Evolutionary conservation across 2,329 filamentous ascomycete species (phyloP), one percentile per base, ranked within the genome.

Genomic region (Trichoderma guizhouense): DNA sequence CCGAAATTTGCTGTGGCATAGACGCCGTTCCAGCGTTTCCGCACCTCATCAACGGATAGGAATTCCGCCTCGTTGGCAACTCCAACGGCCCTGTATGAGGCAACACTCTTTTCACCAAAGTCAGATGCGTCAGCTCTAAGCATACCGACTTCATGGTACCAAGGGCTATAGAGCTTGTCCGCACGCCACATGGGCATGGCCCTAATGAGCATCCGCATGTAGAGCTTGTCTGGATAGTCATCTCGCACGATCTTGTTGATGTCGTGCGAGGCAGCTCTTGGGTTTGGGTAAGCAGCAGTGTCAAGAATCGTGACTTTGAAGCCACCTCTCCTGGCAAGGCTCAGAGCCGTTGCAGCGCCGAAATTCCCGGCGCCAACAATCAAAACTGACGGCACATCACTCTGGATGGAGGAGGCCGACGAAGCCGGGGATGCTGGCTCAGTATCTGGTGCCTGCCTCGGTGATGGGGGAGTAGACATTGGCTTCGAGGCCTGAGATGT

Each of bases 131-230:
- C 82, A 11, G 78, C 82, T 39, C 82, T 78, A 7, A 83, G 77
- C 87, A 89, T 88, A 11, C 89, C 88, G 0, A 87, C 87, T 74
- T 87, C 84, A 76, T 90, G 87, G 76, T 89, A 91, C 73, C 82
- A 85, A 5, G 76, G 69, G 62, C 82, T 83, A 80, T 87, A 88
- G n/a, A 89, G 81, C 1, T 84, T 83, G 63, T 87, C 83, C 21
- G 74, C 63, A 43, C 81, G 77, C 82, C 82, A 84, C 65, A 77
- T 74, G 21, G 79, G 78, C 82, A 84, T 83, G 73, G 82, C 82
- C 73, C 79, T 79, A 58, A 77, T 77, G 65, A 83, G 78, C 79
- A 83, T 80, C 60, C 77, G 77, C 79, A 83, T 83, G 74, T 83
- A 83, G 39, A 82, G 78, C 39, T 72, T 73, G 75, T 83, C 81